Evolutionary conservation across 129 eudicot species (phyloP).

Genomic region (Helichrysum umbraculigerum): DNA sequence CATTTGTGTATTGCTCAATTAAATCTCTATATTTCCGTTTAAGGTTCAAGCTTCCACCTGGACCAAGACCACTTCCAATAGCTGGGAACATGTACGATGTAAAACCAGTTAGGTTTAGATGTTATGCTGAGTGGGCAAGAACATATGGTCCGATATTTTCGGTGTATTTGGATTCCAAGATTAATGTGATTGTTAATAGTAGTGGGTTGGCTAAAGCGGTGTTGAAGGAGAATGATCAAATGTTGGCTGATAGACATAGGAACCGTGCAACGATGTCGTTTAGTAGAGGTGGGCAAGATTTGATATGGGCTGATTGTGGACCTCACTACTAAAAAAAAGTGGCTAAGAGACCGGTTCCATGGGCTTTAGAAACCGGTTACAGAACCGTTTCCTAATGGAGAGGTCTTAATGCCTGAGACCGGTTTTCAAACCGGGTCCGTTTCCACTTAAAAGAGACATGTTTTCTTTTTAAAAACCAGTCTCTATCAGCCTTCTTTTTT

Average conservation of each 20-base stretch:
- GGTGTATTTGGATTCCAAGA: constrained; percentile 57
- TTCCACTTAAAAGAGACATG: too few species aligned
- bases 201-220: constrained; percentile 75
- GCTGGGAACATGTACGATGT: constrained; percentile 86
- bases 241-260: constrained; percentile 73
- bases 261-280: constrained; percentile 54
- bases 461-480: too few species aligned
- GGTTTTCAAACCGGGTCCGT: too few species aligned
- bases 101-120: constrained; percentile 68
- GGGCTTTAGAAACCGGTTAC: too few species aligned
- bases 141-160: constrained; percentile 81
- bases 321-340: too few species aligned
- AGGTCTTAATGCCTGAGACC: too few species aligned
- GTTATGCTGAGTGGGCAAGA: constrained; percentile 78
- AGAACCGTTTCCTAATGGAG: too few species aligned
- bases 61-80: constrained; percentile 80
- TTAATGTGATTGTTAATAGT: constrained; percentile 64
- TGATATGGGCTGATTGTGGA: constrained; percentile 95
- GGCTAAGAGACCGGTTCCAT: too few species aligned
- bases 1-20: constrained; percentile 31
- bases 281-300: constrained; percentile 78
- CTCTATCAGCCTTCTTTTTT: too few species aligned
- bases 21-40: constrained; percentile 49
- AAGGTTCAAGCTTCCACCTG: constrained; percentile 80
- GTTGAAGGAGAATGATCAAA: constrained; percentile 80